Percentiles rank a stretch among this genome's conserved stretches.
Evolutionary conservation across 176 grass and related monocot species (phyloP).

Genomic region (Musa itinerans): DNA sequence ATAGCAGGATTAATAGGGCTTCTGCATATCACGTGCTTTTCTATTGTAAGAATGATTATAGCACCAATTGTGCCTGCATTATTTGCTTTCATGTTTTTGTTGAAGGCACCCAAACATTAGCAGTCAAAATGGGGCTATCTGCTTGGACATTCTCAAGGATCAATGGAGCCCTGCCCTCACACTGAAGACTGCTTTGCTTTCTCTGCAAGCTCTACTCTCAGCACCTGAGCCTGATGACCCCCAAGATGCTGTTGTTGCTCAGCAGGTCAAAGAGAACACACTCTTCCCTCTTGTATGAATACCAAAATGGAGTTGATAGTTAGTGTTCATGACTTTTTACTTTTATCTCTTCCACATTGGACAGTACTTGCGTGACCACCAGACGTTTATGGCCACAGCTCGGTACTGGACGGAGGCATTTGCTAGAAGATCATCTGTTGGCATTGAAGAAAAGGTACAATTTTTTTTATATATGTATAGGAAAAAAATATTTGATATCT

Average conservation of each 20-base stretch:
- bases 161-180: conserved; percentile 99
- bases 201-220: conserved; percentile 92
- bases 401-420: conserved; percentile 92
- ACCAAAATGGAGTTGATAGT: background rate
- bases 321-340: background rate
- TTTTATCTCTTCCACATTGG: conserved; percentile 11
- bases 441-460: conserved; percentile 87
- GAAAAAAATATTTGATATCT: background rate
- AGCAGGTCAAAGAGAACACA: conserved; percentile 49
- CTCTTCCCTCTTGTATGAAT: conserved; percentile 12
- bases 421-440: conserved; percentile 60
- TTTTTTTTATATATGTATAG: background rate
- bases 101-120: conserved; percentile 98
- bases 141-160: conserved; percentile 99
- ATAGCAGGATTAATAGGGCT: too few species aligned
- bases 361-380: conserved; percentile 65
- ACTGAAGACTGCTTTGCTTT: conserved; percentile 83
- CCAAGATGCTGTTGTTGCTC: conserved; percentile 94
- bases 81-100: conserved; percentile 27
- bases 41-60: background rate
- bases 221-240: conserved; percentile 89
- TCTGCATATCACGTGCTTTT: background rate
- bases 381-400: conserved; percentile 70
- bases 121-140: conserved; percentile 98
- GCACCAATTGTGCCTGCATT: conserved; percentile 4